A percentile compares a stretch with the other conserved stretches of the same genome.
Evolutionary conservation across 441 rosid genomes (phyloP).

Genomic region (Mallotus repandus): DNA sequence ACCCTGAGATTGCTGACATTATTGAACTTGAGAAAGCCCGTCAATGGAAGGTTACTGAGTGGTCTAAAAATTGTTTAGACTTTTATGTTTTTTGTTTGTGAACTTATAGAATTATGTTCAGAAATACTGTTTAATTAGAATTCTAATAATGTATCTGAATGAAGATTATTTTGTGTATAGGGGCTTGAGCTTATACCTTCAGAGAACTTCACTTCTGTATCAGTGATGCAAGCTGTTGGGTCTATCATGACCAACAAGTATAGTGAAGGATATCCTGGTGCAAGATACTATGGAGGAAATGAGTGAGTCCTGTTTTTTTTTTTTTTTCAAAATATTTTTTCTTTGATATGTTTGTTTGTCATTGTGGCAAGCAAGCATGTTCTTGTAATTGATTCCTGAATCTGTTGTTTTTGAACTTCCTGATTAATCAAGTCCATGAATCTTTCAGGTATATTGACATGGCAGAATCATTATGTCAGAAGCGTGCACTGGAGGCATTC

Average conservation of each 20-base stretch:
- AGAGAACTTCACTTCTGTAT: slow-evolving; percentile 89
- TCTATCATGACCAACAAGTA: slow-evolving; percentile 93
- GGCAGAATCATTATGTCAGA: slow-evolving; percentile 89
- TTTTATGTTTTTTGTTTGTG: too few relatives aligned
- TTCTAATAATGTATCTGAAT: slow-evolving; percentile 7
- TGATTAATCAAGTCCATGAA: not conserved
- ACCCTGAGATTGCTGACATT: slow-evolving; percentile 92
- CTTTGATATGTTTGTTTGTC: slow-evolving; percentile 3
- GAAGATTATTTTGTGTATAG: slow-evolving; percentile 31
- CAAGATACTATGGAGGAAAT: slow-evolving; percentile 96
- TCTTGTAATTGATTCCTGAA: not conserved
- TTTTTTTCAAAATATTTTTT: not conserved
- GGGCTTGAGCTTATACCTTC: slow-evolving; percentile 95
- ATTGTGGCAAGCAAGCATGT: not conserved
- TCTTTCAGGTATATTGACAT: slow-evolving; percentile 77
- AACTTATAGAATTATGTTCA: not conserved
- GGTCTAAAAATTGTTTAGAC: too few relatives aligned
- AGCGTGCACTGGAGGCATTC: slow-evolving; percentile 89
- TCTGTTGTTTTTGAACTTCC: not conserved
- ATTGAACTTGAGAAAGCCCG: slow-evolving; percentile 98
- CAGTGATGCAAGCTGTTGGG: slow-evolving; percentile 95
- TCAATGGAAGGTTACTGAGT: slow-evolving; percentile 76
- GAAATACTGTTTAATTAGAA: not conserved
- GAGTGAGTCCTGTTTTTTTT: slow-evolving; percentile 50
- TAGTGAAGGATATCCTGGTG: slow-evolving; percentile 98